Conservation (phyloP, 305 asterid species). For the Solanum hybrid region DNA sequence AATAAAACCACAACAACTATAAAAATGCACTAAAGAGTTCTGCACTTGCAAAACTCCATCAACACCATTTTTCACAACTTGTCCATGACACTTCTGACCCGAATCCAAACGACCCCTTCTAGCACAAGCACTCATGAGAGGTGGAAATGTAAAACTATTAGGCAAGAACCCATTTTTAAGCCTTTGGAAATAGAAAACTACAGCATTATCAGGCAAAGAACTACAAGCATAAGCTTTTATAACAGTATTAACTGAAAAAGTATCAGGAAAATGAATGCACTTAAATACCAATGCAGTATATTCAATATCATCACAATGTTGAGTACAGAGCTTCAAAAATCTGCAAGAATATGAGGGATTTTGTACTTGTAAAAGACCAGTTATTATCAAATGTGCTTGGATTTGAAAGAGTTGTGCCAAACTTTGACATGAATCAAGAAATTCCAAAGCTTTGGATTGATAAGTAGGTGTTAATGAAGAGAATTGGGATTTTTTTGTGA, state of each 20-base stretch:
- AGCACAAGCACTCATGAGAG: constrained; percentile 52
- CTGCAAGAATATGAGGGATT: constrained; percentile 54
- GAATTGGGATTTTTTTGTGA: constrained; percentile 14
- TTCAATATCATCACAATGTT: constrained; percentile 22
- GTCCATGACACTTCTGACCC: constrained; percentile 67
- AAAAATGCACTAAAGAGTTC: constrained; percentile 54
- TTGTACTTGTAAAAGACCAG: constrained; percentile 36
- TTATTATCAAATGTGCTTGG: constrained; percentile 45
- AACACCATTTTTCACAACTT: constrained; percentile 51
- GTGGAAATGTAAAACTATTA: constrained; percentile 56
- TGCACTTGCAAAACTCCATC: constrained; percentile 43
- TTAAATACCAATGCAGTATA: constrained; percentile 37
- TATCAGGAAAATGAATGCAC: constrained; percentile 36
- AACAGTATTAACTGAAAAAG: constrained; percentile 55
- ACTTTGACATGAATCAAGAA: constrained; percentile 32
- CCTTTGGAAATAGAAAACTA: constrained; percentile 45
- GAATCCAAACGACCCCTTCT: constrained; percentile 28
- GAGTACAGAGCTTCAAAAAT: constrained; percentile 34
- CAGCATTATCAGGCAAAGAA: constrained; percentile 20
- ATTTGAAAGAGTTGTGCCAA: constrained; percentile 44
- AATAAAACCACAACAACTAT: constrained; percentile 35
- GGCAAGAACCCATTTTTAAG: constrained; percentile 42
- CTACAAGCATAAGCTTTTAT: constrained; percentile 43
- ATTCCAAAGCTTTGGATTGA: constrained; percentile 25
- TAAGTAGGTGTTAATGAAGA: constrained; percentile 2